Conservation (phyloP, 305 asterid genomes). For the Salvia sclarea region DNA sequence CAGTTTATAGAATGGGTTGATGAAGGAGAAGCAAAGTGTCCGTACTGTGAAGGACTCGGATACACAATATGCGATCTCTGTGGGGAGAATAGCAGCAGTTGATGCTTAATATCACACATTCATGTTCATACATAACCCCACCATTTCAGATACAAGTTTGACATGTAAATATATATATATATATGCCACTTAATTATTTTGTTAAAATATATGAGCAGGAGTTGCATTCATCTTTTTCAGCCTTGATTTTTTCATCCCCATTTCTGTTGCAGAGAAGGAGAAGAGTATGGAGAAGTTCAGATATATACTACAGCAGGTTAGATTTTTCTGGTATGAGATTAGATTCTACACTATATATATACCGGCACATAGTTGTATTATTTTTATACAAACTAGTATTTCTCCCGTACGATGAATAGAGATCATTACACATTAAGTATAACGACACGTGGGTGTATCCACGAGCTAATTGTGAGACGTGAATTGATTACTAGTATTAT, state of each 20-base stretch:
- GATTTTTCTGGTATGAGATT: too few relatives aligned
- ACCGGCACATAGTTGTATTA: too few relatives aligned
- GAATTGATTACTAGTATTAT: too few relatives aligned
- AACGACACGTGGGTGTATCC: too few relatives aligned
- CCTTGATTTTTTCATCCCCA: not conserved
- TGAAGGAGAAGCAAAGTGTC: conserved; percentile 74
- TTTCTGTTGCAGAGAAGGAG: not conserved
- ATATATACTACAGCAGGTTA: too few relatives aligned
- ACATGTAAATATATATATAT: not conserved
- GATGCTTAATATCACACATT: conserved; percentile 27
- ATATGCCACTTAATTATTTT: not conserved
- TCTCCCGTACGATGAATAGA: not conserved
- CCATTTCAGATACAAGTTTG: not conserved
- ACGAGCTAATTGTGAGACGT: not conserved
- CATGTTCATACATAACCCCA: not conserved
- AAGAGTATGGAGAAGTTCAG: too few relatives aligned
- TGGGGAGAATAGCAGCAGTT: conserved; percentile 42
- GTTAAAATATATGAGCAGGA: not conserved
- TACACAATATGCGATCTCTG: conserved; percentile 65
- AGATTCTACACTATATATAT: too few relatives aligned
- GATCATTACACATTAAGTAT: not conserved
- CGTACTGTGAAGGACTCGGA: conserved; percentile 83
- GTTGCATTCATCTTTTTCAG: not conserved
- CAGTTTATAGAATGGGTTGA: conserved; percentile 95
- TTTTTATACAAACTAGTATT: too few relatives aligned